phyloP scores from a whole-genome alignment of 352 stramenopile genomes.

The Phytophthora parvispora region DNA sequence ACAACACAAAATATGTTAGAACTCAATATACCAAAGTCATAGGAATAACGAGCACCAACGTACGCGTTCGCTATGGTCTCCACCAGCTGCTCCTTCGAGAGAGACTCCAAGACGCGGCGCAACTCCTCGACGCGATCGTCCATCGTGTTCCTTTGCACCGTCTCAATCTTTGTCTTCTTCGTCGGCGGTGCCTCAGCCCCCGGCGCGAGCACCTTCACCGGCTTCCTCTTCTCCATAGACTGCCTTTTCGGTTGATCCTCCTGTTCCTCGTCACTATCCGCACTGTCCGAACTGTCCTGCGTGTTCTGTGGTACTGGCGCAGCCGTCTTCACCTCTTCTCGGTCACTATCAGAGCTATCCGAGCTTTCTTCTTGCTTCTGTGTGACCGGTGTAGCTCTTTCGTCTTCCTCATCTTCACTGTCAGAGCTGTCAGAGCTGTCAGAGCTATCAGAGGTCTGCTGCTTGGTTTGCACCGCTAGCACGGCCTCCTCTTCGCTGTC shows the following conservation, averaged over 20 bases:
- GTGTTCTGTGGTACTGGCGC: neutral
- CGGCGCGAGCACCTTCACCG: neutral
- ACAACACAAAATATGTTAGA: neutral
- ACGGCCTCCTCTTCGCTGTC: no score
- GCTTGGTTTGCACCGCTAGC: no score
- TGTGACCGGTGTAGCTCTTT: neutral
- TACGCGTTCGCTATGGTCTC: constrained; percentile 81
- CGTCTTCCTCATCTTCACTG: neutral
- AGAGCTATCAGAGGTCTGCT: no score
- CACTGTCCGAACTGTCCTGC: neutral
- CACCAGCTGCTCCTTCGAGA: constrained; percentile 70
- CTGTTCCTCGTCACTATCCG: constrained; percentile 6
- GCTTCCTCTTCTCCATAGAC: neutral
- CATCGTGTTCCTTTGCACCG: constrained; percentile 12
- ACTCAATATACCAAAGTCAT: constrained; percentile 3
- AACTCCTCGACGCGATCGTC: constrained; percentile 18
- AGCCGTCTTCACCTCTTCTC: constrained; percentile 3
- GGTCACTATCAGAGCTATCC: constrained; percentile 8
- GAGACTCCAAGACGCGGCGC: constrained; percentile 59
- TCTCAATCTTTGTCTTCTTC: neutral
- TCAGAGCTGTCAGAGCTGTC: constrained; percentile 7
- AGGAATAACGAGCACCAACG: constrained; percentile 28
- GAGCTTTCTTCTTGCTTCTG: neutral
- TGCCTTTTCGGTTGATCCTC: neutral
- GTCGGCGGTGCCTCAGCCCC: neutral